Evolutionary conservation across 768 basidiomycete genomes (phyloP).

Genomic region (Terana coerulea): DNA sequence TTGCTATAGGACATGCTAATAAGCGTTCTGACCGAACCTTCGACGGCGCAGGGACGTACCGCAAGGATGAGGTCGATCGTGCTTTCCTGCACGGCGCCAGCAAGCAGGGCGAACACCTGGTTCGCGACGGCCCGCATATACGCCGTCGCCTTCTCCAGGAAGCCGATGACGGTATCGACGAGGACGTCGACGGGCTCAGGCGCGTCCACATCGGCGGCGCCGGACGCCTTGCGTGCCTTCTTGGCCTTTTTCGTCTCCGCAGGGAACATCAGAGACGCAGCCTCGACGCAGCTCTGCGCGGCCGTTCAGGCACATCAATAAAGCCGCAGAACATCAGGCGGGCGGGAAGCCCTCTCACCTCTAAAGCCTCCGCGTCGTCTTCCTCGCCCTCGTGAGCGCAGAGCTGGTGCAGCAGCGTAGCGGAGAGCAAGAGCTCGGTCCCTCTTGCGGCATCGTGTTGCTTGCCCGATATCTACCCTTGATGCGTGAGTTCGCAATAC

Average conservation of each 20-base stretch:
- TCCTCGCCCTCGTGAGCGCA: conserved; percentile 56
- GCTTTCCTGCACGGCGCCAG: conserved; percentile 58
- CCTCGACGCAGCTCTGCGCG: conserved; percentile 55
- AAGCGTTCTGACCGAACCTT: conserved; percentile 6
- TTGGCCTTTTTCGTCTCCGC: conserved; percentile 31
- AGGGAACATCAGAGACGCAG: conserved; percentile 51
- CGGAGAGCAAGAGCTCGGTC: conserved; percentile 65
- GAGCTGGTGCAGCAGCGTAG: conserved; percentile 68
- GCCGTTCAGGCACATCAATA: neutral
- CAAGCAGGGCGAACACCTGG: conserved; percentile 72
- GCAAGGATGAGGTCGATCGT: conserved; percentile 79
- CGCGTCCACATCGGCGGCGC: conserved; percentile 31
- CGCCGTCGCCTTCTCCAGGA: conserved; percentile 77
- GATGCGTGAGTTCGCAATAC: neutral
- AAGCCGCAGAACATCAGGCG: neutral
- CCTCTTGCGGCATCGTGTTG: conserved; percentile 60
- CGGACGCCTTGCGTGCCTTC: conserved; percentile 36
- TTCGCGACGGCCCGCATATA: conserved; percentile 80
- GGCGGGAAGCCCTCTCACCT: conserved; percentile 40
- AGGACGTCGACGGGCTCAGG: conserved; percentile 77
- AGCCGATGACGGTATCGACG: conserved; percentile 87
- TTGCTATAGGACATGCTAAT: conserved; percentile 53
- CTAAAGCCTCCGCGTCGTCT: conserved; percentile 51
- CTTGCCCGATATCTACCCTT: conserved; percentile 32
- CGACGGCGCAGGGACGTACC: conserved; percentile 42